Percentiles rank a stretch among this genome's conserved stretches.
Evolutionary conservation across 2,329 filamentous ascomycete genomes (phyloP).

Genomic region (Berkeleyomyces basicola): DNA sequence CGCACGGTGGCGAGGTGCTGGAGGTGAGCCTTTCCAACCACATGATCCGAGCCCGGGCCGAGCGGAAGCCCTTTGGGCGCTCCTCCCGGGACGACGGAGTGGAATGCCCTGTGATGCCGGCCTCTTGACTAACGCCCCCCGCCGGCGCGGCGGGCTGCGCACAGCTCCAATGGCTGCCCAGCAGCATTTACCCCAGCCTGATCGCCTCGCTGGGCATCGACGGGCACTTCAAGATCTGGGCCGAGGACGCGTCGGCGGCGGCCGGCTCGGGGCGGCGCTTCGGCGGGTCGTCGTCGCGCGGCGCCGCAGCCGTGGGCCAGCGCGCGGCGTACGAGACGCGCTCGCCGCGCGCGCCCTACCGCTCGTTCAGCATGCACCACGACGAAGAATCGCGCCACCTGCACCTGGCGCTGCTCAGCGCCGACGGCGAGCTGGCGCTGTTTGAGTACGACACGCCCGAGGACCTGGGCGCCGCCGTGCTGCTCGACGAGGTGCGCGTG

Average conservation of each 20-base stretch:
- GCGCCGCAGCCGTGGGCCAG: conserved; percentile 18
- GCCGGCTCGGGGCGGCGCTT: conserved; percentile 56
- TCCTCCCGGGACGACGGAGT: neutral
- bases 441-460: conserved; percentile 78
- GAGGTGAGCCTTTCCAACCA: conserved; percentile 41
- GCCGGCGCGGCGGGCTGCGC: too few relatives aligned
- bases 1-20: conserved; percentile 77
- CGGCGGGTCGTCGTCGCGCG: conserved; percentile 32
- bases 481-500: conserved; percentile 29
- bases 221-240: conserved; percentile 76
- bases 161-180: conserved; percentile 84
- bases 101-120: neutral
- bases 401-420: conserved; percentile 68
- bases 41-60: too few relatives aligned
- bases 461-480: conserved; percentile 61
- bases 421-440: conserved; percentile 63
- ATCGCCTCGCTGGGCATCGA: conserved; percentile 81
- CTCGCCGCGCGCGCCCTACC: conserved; percentile 45
- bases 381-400: conserved; percentile 67
- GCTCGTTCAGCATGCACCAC: conserved; percentile 71
- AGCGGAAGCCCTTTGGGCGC: too few relatives aligned
- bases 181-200: conserved; percentile 71
- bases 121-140: conserved; percentile 10
- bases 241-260: conserved; percentile 69
- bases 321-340: conserved; percentile 38